Percentiles rank a stretch among this genome's conserved stretches.
phyloP scores from a whole-genome alignment of 352 stramenopile genomes.

The Globisporangium mamillatum region DNA sequence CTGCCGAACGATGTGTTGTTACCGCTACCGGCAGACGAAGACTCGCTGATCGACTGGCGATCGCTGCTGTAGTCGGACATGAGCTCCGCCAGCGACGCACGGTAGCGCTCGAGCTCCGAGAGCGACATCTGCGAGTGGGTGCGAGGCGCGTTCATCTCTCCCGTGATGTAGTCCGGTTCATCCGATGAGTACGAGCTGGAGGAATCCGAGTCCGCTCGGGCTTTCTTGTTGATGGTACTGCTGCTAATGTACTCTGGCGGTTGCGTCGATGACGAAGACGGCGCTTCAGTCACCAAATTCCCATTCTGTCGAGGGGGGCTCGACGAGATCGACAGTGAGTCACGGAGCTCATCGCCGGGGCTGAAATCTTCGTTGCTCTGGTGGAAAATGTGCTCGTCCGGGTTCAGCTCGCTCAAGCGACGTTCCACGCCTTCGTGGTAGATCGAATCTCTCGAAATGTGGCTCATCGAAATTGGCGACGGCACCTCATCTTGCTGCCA shows the following conservation, averaged over 20 bases:
- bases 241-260: constrained; percentile 5
- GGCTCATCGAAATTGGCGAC: constrained; percentile 7
- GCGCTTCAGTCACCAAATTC: constrained; percentile 1
- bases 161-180: constrained; percentile 22
- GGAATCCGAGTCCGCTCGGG: constrained; percentile 23
- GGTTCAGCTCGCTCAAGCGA: constrained; percentile 11
- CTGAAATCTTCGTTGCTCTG: constrained; percentile 9
- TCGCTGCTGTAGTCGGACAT: constrained; percentile 52
- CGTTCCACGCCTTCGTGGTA: constrained; percentile 18
- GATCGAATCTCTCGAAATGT: constrained; percentile 25
- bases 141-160: constrained; percentile 19
- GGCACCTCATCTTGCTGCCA: constrained; percentile 21
- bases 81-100: constrained; percentile 53
- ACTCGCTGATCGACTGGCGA: background rate
- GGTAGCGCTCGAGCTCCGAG: constrained; percentile 38
- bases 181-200: constrained; percentile 31
- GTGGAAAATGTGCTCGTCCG: constrained; percentile 16
- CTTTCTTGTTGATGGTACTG: constrained; percentile 10
- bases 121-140: constrained; percentile 13
- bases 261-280: background rate
- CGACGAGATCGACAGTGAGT: constrained; percentile 7
- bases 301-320: constrained; percentile 3
- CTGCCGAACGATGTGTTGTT: constrained; percentile 1
- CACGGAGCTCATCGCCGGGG: background rate
- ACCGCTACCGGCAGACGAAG: background rate